A percentile compares a stretch with the other conserved stretches of the same genome.
These are phyloP conservation scores for Metschnikowia orientalis DNA, from an alignment of 805 yeast species.

Conservation along the genomic window DNA sequence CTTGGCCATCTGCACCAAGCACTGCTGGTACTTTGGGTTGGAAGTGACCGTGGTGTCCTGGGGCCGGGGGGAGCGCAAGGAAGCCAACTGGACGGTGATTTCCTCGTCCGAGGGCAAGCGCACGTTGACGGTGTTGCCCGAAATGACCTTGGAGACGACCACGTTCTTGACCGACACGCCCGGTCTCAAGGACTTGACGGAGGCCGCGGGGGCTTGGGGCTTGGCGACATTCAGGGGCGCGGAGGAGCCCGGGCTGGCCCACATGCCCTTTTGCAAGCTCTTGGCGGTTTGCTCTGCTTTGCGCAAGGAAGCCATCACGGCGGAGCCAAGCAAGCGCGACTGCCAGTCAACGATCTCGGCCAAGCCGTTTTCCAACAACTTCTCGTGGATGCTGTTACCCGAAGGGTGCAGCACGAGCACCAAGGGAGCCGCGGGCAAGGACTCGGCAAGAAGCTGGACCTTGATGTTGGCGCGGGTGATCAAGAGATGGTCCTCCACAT, in stretches of 20 bases:
- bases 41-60: slow-evolving; percentile 47
- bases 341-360: slow-evolving; percentile 83
- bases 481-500: slow-evolving; percentile 59
- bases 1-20: slow-evolving; percentile 59
- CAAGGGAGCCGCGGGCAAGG: slow-evolving; percentile 57
- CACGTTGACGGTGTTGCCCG: slow-evolving; percentile 63
- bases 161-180: slow-evolving; percentile 51
- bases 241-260: slow-evolving; percentile 39
- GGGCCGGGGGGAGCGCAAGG: slow-evolving; percentile 70
- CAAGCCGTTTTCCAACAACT: slow-evolving; percentile 62
- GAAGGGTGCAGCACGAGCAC: slow-evolving; percentile 65
- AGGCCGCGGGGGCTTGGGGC: slow-evolving; percentile 6
- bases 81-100: slow-evolving; percentile 67
- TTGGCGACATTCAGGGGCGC: slow-evolving; percentile 13
- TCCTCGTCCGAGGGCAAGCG: slow-evolving; percentile 49
- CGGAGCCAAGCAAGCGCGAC: slow-evolving; percentile 60
- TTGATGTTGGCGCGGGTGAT: slow-evolving; percentile 52
- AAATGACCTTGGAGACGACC: slow-evolving; percentile 54
- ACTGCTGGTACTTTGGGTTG: slow-evolving; percentile 36
- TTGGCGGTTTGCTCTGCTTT: slow-evolving; percentile 63
- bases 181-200: slow-evolving; percentile 26
- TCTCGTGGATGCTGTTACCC: slow-evolving; percentile 66
- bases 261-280: slow-evolving; percentile 52
- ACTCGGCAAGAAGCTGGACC: slow-evolving; percentile 55
- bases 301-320: slow-evolving; percentile 57